Evolutionary conservation across 2,329 filamentous ascomycete genomes (phyloP), one percentile per base, ranked within the genome.

Genomic region (Aspergillus piperis): DNA sequence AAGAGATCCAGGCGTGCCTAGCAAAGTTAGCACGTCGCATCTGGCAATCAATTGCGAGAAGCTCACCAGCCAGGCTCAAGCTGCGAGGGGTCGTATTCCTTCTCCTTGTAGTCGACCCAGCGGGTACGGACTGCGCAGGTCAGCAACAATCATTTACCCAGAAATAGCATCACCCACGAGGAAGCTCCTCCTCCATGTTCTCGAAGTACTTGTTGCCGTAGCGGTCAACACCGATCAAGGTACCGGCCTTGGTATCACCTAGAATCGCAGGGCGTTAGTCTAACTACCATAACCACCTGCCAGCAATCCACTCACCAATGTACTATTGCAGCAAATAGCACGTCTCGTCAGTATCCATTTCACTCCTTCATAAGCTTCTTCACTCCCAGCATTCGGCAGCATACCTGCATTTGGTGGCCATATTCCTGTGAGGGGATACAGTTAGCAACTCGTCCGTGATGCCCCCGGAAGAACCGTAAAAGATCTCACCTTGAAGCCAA

Each of bases 151-250:
- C 39, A 51, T 13, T 25, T 67, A 11, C 58, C 60, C 52, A 51
- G 52, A 27, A 48, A 52, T 47, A 38, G 17, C 21, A 55, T 56
- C 54, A 66, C 89, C 75, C 83, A 96, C 91, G 83, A 60, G 95
- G 95, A 62, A 99, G 84, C 79, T 99, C 95, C 76, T 98, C 92
- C 63, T 83, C 80, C 73, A 87, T 79, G 83, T 99, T 97, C 85
- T 99, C 95, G 77, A 87, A 99, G 85, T 85, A 99, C 82, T 96
- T 98, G 87, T 99, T 99, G 78, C 95, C 96, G 76, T 88, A 96
- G 78, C 88, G 87, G 82, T 99, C 95, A 73, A 82, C 86, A 71
- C 89, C 95, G 67, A 99, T 86, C 68, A 96, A 84, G 47, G 86
- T 88, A 73, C 95, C 96, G 74, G 90, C 88, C 83, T 99, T 99